Evolutionary conservation across 768 basidiomycete species (phyloP).

Genomic region (Suillus subluteus): DNA sequence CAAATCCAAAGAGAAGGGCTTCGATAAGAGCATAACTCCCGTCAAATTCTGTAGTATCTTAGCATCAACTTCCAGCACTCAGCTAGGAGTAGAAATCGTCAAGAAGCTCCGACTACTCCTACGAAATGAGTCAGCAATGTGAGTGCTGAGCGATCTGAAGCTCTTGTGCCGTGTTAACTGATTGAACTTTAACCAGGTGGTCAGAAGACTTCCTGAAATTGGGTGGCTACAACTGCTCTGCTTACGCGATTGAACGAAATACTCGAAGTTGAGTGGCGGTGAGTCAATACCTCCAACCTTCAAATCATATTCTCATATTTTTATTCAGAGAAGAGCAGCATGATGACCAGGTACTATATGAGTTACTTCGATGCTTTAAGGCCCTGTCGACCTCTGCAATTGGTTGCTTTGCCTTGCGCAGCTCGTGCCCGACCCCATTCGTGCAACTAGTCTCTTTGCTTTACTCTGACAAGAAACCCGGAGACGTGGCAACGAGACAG

Average conservation of each 20-base stretch:
- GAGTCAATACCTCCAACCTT: slow-evolving; percentile 28
- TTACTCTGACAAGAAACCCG: slow-evolving; percentile 98
- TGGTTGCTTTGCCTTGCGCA: slow-evolving; percentile 90
- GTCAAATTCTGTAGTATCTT: slow-evolving; percentile 71
- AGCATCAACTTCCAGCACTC: slow-evolving; percentile 64
- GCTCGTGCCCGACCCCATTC: slow-evolving; percentile 87
- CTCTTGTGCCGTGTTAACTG: slow-evolving; percentile 2
- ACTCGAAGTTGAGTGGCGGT: slow-evolving; percentile 97
- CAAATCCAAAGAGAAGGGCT: slow-evolving; percentile 55
- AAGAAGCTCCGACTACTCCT: slow-evolving; percentile 88
- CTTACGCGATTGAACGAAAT: slow-evolving; percentile 87
- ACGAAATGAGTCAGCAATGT: slow-evolving; percentile 91
- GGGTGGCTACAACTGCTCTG: slow-evolving; percentile 86
- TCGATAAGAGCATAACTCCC: slow-evolving; percentile 60
- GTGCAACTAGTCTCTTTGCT: slow-evolving; percentile 80
- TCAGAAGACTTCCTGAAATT: slow-evolving; percentile 81
- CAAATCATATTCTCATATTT: slow-evolving; percentile 15
- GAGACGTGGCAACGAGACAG: slow-evolving; percentile 88
- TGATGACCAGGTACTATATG: slow-evolving; percentile 92
- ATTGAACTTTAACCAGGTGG: slow-evolving; percentile 60
- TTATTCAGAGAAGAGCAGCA: slow-evolving; percentile 91
- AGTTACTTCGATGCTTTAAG: slow-evolving; percentile 92
- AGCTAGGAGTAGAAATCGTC: slow-evolving; percentile 83
- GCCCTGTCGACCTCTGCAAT: slow-evolving; percentile 88
- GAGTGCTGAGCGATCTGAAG: slow-evolving; percentile 21